A percentile compares a stretch with the other conserved stretches of the same genome.
phyloP scores from a whole-genome alignment of 1,139 yeast genomes.

The Entelexis paramagnoliae region DNA sequence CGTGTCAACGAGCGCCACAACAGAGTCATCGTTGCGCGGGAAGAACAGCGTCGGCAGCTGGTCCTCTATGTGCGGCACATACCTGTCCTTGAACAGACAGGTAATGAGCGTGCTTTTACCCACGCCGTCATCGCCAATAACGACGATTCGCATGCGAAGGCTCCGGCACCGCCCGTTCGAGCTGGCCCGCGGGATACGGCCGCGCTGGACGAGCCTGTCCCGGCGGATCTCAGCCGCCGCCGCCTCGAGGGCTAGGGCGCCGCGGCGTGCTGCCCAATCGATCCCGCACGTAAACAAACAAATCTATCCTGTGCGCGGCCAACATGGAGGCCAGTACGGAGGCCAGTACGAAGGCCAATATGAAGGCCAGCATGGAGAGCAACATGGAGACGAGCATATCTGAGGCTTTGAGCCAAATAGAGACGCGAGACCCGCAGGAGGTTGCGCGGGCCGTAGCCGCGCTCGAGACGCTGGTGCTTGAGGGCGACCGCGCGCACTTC shows the following conservation, averaged over 20 bases:
- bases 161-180: not conserved
- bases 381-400: no score
- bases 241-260: not conserved
- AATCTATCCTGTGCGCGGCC: not conserved
- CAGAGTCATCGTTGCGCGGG: constrained; percentile 48
- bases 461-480: constrained; percentile 12
- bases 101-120: constrained; percentile 49
- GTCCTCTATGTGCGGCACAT: constrained; percentile 62
- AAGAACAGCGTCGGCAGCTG: constrained; percentile 77
- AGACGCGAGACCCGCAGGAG: constrained; percentile 6
- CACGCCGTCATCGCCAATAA: constrained; percentile 85
- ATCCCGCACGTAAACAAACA: not conserved
- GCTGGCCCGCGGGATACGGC: not conserved
- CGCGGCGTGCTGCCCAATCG: not conserved
- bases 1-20: constrained; percentile 72
- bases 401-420: constrained; percentile 9
- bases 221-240: no score
- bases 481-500: constrained; percentile 16
- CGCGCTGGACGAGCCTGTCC: not conserved
- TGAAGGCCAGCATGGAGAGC: no score
- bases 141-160: constrained; percentile 50
- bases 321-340: not conserved
- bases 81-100: constrained; percentile 68
- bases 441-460: constrained; percentile 1
- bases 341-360: not conserved